A percentile compares a stretch with the other conserved stretches of the same genome.
phyloP scores from a whole-genome alignment of 257 asterid species.

The Capsicum chinense region DNA sequence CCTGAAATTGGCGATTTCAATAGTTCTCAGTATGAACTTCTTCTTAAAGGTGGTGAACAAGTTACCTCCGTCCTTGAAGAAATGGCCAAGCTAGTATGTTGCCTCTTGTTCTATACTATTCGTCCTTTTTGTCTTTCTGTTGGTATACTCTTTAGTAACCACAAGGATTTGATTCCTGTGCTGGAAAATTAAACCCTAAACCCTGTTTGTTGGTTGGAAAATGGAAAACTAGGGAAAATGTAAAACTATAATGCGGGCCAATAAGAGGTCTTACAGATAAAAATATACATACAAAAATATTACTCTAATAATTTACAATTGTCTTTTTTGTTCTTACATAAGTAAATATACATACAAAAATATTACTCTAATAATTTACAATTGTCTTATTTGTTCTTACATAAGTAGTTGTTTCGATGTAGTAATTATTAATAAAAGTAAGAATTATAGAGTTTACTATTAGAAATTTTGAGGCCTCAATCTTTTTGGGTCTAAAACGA shows the following conservation, averaged over 20 bases:
- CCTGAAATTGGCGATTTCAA: conserved; percentile 45
- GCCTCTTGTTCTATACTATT: not conserved
- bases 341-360: too few species aligned
- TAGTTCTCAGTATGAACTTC: conserved; percentile 65
- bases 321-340: too few species aligned
- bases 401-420: too few species aligned
- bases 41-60: conserved; percentile 88
- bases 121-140: not conserved
- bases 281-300: too few species aligned
- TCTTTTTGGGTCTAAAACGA: too few species aligned
- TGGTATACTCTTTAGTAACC: not conserved
- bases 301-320: too few species aligned
- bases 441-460: too few species aligned
- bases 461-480: too few species aligned
- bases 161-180: not conserved
- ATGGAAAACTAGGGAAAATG: not conserved
- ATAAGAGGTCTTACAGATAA: too few species aligned
- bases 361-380: too few species aligned
- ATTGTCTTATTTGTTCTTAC: too few species aligned
- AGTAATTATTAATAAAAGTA: too few species aligned
- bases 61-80: conserved; percentile 94
- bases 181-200: conserved; percentile 23
- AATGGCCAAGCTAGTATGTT: conserved; percentile 82
- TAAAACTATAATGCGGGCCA: not conserved
- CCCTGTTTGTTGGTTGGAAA: not conserved